These are phyloP conservation scores for Noccaea caerulescens DNA, from an alignment of 345 rosid species.

Conservation along the genomic window DNA sequence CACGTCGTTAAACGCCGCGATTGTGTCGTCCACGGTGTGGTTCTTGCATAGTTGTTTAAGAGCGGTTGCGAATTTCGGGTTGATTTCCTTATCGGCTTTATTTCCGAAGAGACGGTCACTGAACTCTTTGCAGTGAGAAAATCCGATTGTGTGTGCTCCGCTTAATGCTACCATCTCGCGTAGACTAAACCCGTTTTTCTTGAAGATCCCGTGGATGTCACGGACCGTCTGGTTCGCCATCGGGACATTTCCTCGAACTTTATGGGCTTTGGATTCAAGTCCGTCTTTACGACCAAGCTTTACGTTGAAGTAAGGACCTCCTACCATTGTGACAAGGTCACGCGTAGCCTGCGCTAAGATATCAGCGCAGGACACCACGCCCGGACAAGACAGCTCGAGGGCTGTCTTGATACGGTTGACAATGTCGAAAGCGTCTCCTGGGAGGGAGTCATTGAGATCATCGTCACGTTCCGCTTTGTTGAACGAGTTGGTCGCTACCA, in stretches of 20 bases:
- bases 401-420: conserved; percentile 52
- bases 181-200: conserved; percentile 47
- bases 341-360: conserved; percentile 58
- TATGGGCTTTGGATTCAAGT: conserved; percentile 47
- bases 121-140: conserved; percentile 63
- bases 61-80: conserved; percentile 52
- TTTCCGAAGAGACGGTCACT: conserved; percentile 43
- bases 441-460: conserved; percentile 53
- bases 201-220: conserved; percentile 46
- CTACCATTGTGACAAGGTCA: conserved; percentile 62
- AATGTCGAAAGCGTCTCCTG: conserved; percentile 64
- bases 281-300: conserved; percentile 62
- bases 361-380: conserved; percentile 65
- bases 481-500: conserved; percentile 55
- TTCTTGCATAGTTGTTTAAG: conserved; percentile 46
- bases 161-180: conserved; percentile 60
- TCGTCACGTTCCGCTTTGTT: conserved; percentile 63
- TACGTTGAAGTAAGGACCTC: conserved; percentile 58
- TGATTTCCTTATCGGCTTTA: conserved; percentile 43
- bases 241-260: conserved; percentile 48
- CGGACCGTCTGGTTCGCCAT: conserved; percentile 47
- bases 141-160: conserved; percentile 71
- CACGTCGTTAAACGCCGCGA: conserved; percentile 63
- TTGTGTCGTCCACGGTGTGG: conserved; percentile 41
- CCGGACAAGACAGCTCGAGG: conserved; percentile 61